phyloP scores from a whole-genome alignment of 768 basidiomycete genomes.

The Tephrocybe sp. region DNA sequence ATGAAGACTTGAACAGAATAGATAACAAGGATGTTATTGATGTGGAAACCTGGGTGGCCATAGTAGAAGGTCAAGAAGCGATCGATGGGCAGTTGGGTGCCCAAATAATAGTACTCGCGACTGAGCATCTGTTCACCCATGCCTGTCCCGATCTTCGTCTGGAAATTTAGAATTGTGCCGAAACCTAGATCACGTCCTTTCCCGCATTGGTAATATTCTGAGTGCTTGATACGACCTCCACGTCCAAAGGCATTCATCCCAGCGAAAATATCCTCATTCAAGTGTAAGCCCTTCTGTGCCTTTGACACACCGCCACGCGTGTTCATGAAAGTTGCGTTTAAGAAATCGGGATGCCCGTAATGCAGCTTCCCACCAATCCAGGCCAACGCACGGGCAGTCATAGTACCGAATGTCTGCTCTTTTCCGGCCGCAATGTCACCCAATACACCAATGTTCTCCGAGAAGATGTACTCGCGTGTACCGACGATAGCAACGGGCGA shows the following conservation, averaged over 20 bases:
- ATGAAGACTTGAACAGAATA: slow-evolving; percentile 98
- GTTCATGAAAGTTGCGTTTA: slow-evolving; percentile 97
- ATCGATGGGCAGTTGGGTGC: slow-evolving; percentile 96
- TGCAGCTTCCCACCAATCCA: slow-evolving; percentile 99
- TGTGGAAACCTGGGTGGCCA: slow-evolving; percentile 98
- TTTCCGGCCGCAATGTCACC: slow-evolving; percentile 99
- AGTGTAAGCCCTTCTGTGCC: slow-evolving; percentile 96
- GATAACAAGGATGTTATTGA: slow-evolving; percentile 99
- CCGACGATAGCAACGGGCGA: slow-evolving; percentile 96
- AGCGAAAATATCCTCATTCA: slow-evolving; percentile 99
- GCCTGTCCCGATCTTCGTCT: slow-evolving; percentile 99
- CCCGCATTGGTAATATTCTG: slow-evolving; percentile 99
- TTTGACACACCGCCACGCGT: slow-evolving; percentile 99
- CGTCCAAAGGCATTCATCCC: slow-evolving; percentile 99
- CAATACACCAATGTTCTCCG: slow-evolving; percentile 98
- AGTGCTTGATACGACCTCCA: slow-evolving; percentile 98
- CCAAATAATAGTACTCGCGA: slow-evolving; percentile 98
- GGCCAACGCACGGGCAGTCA: slow-evolving; percentile 91
- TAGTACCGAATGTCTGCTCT: slow-evolving; percentile 99
- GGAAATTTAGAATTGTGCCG: slow-evolving; percentile 98
- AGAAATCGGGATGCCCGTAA: slow-evolving; percentile 99
- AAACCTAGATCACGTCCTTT: slow-evolving; percentile 99
- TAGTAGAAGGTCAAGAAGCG: slow-evolving; percentile 99
- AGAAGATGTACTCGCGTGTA: slow-evolving; percentile 99
- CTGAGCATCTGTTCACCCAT: slow-evolving; percentile 99